Evolutionary conservation across 805 yeast genomes (phyloP).

Genomic region (Lipomyces oligophaga): DNA sequence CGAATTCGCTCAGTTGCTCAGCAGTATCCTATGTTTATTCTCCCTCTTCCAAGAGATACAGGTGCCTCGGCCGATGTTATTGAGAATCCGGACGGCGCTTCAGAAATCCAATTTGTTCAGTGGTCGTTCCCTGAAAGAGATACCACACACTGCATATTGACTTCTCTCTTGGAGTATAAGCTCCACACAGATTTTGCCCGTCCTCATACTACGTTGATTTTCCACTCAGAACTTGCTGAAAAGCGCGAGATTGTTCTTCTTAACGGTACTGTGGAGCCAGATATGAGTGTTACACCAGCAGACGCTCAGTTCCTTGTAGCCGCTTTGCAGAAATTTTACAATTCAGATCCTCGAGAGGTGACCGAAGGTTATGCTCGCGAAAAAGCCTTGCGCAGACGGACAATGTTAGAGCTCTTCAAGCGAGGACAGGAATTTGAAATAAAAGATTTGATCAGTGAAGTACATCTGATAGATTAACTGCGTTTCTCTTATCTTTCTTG

Average conservation of each 20-base stretch:
- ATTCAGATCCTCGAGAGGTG: conserved; percentile 46
- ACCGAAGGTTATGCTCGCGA: conserved; percentile 44
- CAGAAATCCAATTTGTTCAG: conserved; percentile 86
- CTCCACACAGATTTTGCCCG: conserved; percentile 86
- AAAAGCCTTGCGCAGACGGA: conserved; percentile 45
- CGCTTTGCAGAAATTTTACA: conserved; percentile 74
- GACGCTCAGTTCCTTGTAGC: conserved; percentile 76
- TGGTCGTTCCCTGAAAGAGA: conserved; percentile 85
- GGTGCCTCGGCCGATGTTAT: conserved; percentile 5
- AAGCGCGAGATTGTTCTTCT: conserved; percentile 66
- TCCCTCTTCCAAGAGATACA: conserved; percentile 72
- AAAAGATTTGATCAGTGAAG: conserved; percentile 63
- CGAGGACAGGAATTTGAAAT: conserved; percentile 64
- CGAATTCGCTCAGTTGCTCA: conserved; percentile 62
- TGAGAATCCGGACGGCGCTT: conserved; percentile 37
- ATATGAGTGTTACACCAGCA: conserved; percentile 54
- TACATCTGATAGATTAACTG: conserved; percentile 61
- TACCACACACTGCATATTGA: conserved; percentile 84
- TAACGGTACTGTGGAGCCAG: conserved; percentile 80
- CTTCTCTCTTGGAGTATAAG: conserved; percentile 88
- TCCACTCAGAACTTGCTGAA: conserved; percentile 69
- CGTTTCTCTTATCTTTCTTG: not conserved
- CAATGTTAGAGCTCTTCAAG: conserved; percentile 64
- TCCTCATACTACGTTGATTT: conserved; percentile 87
- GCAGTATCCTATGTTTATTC: conserved; percentile 74